Base-by-base conservation (phyloP, 345 rosid species). In the Pistacia vera region DNA sequence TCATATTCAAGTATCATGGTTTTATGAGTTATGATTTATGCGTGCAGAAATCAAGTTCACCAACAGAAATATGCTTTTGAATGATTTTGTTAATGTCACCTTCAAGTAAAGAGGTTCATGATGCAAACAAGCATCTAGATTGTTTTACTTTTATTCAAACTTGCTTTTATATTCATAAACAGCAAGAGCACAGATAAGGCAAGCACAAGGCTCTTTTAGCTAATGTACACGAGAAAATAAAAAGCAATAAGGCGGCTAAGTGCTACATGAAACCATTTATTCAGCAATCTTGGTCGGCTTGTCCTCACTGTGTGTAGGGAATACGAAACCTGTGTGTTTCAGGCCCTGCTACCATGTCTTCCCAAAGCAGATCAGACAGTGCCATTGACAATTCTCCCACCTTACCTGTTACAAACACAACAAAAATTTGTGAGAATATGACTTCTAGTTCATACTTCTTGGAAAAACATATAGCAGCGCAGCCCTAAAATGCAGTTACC, bases 311-410 rank as follows among this genome's bases (percentile, higher is more conserved):
- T 73, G 10, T 68, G 8, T 89, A 86, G 2, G 85, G 84, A 72
- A 89, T 83, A 6, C 51, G 62, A 8, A 88, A 13, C 85, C 95
- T 88, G 69, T 71, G 85, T 4, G 76, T 81, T 46, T 76, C 85
- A 5, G 85, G 78, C 49, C 93, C 93, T 11, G 85, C 89, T 33
- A 84, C 87, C 91, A 91, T 91, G 71, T 91, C 95, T 36, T 86
- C 81, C 95, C 95, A 91, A 18, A 91, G 80, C 76, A 89, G 76
- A 83, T 89, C 85, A 12, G 90, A 91, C 30, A 91, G 88, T 25
- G 91, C 89, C 87, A 86, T 84, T 22, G 95, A 89, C 81, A 91
- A 61, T 76, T 86, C 89, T 67, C 91, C 91, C 59, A 89, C 95
- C 70, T 86, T 80, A 41, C 91, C 95, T 91, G 83, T 74, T 52